Evolutionary conservation across 768 basidiomycete species (phyloP), one percentile per base, ranked within the genome.

Genomic region (Suillus sp.): DNA sequence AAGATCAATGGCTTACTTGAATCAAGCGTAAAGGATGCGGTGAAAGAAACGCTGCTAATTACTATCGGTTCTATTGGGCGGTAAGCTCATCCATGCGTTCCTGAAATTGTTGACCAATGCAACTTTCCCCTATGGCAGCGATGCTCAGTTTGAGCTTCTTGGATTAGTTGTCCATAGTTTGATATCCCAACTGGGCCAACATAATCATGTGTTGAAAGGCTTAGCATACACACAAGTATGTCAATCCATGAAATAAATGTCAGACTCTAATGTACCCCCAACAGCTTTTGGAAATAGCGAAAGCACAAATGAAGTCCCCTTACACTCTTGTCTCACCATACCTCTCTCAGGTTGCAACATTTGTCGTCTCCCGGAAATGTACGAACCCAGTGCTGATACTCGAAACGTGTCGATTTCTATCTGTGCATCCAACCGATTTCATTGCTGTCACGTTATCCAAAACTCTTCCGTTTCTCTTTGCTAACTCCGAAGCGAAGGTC

Each of bases 241-340:
- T 71, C 25, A 40, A 38, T 40, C 1, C 9, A 10, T 56, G 34
- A 43, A 35, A 20, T 20, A 20, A 50, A 1, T 59, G 42, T 43
- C 59, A 27, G 14, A 48, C 27, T 37, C 7, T 45, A 60, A 47
- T 59, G 67, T 27, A 68, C 40, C 40, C 47, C 60, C 47, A 18
- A 35, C 64, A 95, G 92, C 79, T 94, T 30, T 72, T 82, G 16
- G 78, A 79, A 0, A 70, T 92, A 20, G 81, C 87, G 27, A 86
- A 83, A 60, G 72, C 81, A 59, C 81, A 86, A 66, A 80, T 84
- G 37, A 90, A 90, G 70, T 75, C 79, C 0, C 82, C 86, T 0
- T 92, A 92, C 70, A 80, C 81, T 16, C 79, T 95, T 50, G 71
- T 93, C 16, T 81, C 84, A 8, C 93, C 92, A 1, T 88, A 89